Conservation (phyloP, 78 protist species). For the Dictyostelium capitatum region DNA sequence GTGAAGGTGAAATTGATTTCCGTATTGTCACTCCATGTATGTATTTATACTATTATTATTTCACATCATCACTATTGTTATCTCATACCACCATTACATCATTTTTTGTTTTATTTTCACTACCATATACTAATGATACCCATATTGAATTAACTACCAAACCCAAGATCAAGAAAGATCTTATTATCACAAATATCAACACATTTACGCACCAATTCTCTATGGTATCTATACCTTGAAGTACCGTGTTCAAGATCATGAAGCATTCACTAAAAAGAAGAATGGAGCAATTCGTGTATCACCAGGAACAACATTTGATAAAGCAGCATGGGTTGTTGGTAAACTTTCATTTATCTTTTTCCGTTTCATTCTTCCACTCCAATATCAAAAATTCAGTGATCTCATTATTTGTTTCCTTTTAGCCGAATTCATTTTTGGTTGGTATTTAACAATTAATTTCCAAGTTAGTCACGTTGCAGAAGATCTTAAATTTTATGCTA, state of each 20-base stretch:
- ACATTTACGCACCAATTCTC: constrained; percentile 82
- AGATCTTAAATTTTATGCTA: constrained; percentile 50
- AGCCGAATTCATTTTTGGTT: constrained; percentile 45
- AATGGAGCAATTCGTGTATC: constrained; percentile 54
- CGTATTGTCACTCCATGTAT: constrained; percentile 70
- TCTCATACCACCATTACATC: too few species aligned
- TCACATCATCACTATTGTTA: too few species aligned
- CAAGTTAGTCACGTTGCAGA: constrained; percentile 76
- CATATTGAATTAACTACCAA: too few species aligned
- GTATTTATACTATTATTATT: background rate
- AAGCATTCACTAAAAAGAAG: constrained; percentile 3
- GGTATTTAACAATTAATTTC: constrained; percentile 69
- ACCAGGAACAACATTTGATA: constrained; percentile 22
- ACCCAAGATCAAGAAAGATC: background rate
- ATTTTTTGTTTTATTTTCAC: too few species aligned
- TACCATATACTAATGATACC: too few species aligned
- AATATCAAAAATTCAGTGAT: background rate
- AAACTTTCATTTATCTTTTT: constrained; percentile 43
- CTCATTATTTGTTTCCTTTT: constrained; percentile 29
- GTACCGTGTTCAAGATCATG: constrained; percentile 50
- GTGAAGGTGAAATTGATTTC: constrained; percentile 67
- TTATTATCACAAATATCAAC: constrained; percentile 79
- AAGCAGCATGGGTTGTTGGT: constrained; percentile 3
- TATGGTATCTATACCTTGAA: constrained; percentile 66
- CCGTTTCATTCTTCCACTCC: constrained; percentile 68